These are phyloP conservation scores for Nidularia pulvinata DNA, from an alignment of 768 basidiomycete species.

Conservation along the genomic window DNA sequence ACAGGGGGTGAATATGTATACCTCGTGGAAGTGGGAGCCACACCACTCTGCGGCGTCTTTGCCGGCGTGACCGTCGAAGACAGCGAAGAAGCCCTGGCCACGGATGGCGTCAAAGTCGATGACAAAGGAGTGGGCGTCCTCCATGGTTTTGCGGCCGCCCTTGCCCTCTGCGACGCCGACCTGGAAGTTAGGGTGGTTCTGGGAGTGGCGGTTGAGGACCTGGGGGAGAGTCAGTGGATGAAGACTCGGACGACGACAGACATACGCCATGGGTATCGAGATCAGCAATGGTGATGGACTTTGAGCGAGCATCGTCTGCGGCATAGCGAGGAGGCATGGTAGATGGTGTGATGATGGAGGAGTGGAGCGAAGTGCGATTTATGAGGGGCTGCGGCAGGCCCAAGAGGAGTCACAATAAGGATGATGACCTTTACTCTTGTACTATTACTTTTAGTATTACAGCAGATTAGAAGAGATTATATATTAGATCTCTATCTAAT, in stretches of 20 bases:
- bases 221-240: conserved; percentile 18
- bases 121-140: conserved; percentile 96
- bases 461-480: too few relatives aligned
- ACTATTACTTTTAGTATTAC: too few relatives aligned
- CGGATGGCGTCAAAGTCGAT: conserved; percentile 90
- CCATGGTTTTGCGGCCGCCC: conserved; percentile 92
- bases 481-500: too few relatives aligned
- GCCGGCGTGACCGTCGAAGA: conserved; percentile 98
- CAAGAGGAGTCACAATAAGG: too few relatives aligned
- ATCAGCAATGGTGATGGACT: conserved; percentile 78
- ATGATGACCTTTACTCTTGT: too few relatives aligned
- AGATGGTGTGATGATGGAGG: conserved; percentile 4
- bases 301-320: conserved; percentile 79
- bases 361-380: too few relatives aligned
- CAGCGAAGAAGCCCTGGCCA: conserved; percentile 97
- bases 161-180: conserved; percentile 85
- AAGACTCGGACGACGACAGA: conserved; percentile 7
- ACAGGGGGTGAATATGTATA: conserved; percentile 16
- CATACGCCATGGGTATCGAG: conserved; percentile 78
- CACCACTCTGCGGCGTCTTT: conserved; percentile 99
- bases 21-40: conserved; percentile 94
- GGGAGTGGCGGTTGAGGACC: conserved; percentile 78
- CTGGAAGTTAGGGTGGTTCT: conserved; percentile 61
- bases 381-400: too few relatives aligned
- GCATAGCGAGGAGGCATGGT: conserved; percentile 39